phyloP scores from a whole-genome alignment of 768 basidiomycete species.

The Boletus reticuloceps region DNA sequence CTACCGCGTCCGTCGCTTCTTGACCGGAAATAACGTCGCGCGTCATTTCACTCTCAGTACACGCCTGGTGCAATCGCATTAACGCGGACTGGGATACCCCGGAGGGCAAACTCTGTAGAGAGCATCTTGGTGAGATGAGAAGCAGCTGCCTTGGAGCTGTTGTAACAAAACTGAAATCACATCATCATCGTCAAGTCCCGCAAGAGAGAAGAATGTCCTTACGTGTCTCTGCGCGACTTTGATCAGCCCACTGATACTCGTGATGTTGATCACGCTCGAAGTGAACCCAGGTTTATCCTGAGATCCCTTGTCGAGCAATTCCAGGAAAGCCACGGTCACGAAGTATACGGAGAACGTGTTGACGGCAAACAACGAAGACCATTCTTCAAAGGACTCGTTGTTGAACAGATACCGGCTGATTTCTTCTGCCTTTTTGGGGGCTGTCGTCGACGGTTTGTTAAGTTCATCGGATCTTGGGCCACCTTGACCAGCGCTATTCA shows the following conservation, averaged over 20 bases:
- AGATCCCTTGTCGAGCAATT: conserved; percentile 69
- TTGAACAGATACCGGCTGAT: conserved; percentile 69
- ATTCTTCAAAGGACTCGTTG: conserved; percentile 59
- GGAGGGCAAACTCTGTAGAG: conserved; percentile 71
- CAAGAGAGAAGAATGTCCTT: conserved; percentile 23
- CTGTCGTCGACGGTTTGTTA: conserved; percentile 50
- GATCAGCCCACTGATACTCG: conserved; percentile 69
- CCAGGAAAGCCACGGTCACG: conserved; percentile 72
- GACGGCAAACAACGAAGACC: conserved; percentile 59
- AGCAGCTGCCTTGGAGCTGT: conserved; percentile 76
- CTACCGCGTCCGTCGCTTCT: conserved; percentile 49
- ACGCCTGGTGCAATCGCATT: conserved; percentile 76
- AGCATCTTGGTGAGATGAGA: conserved; percentile 77
- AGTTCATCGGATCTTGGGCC: conserved; percentile 65
- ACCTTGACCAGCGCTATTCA: conserved; percentile 64
- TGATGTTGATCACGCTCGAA: conserved; percentile 72
- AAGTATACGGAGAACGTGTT: conserved; percentile 81
- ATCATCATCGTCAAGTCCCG: background rate
- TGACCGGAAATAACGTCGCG: conserved; percentile 43
- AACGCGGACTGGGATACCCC: conserved; percentile 65
- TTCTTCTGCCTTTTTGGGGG: conserved; percentile 61
- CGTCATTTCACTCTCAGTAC: conserved; percentile 78
- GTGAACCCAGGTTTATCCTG: conserved; percentile 55
- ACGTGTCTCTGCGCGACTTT: conserved; percentile 78
- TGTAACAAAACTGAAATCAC: conserved; percentile 66